phyloP scores from a whole-genome alignment of 2,329 filamentous ascomycete genomes.

The Neonectria ditissima region DNA sequence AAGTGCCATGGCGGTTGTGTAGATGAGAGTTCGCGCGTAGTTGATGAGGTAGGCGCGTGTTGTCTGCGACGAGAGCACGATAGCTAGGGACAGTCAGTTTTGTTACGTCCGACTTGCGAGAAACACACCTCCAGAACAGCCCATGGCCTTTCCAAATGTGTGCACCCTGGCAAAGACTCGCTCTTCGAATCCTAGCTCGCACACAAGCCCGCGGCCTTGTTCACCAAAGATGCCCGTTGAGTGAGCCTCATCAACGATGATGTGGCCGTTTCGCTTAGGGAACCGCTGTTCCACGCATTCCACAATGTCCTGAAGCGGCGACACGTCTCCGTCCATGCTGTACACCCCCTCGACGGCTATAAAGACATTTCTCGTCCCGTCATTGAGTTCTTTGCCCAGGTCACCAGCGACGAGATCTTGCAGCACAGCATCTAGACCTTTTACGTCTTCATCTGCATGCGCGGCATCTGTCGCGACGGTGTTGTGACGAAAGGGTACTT shows the following conservation, averaged over 20 bases:
- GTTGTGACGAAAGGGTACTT: slow-evolving; percentile 69
- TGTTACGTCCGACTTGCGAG: rapidly evolving
- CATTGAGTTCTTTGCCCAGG: slow-evolving; percentile 46
- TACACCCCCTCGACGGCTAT: slow-evolving; percentile 79
- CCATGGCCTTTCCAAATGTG: slow-evolving; percentile 76
- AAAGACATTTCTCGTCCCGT: slow-evolving; percentile 67
- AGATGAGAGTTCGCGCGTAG: slow-evolving; percentile 80
- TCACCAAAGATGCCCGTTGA: slow-evolving; percentile 71
- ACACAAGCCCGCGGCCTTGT: slow-evolving; percentile 69
- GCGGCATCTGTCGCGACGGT: not conserved
- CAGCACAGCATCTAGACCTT: slow-evolving; percentile 46
- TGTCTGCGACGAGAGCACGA: slow-evolving; percentile 70
- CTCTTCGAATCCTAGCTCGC: slow-evolving; percentile 65
- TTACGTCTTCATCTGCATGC: not conserved
- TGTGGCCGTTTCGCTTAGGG: slow-evolving; percentile 67
- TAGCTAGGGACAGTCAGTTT: slow-evolving; percentile 46
- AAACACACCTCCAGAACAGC: slow-evolving; percentile 75
- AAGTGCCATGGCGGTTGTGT: slow-evolving; percentile 76
- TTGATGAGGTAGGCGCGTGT: slow-evolving; percentile 77
- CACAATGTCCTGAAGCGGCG: slow-evolving; percentile 71
- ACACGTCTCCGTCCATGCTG: slow-evolving; percentile 86
- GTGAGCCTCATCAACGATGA: slow-evolving; percentile 78
- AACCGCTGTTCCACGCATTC: slow-evolving; percentile 66
- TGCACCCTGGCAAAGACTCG: slow-evolving; percentile 69
- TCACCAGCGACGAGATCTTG: slow-evolving; percentile 48